Base-by-base conservation (phyloP, 1,139 yeast species). In the Kodamaea derodonti region DNA sequence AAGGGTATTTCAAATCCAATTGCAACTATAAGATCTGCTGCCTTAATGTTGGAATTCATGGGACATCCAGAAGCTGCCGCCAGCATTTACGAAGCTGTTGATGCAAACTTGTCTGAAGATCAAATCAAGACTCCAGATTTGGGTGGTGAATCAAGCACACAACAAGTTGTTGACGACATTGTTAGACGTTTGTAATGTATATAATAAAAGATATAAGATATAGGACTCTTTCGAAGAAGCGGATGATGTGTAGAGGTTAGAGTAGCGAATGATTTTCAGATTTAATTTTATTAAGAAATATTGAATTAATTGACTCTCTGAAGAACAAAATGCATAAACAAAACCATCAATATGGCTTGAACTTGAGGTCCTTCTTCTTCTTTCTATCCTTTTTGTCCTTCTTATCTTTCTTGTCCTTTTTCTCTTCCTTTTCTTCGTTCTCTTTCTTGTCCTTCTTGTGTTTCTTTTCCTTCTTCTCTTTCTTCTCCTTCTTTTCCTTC, bases 11-110 rank as follows among this genome's bases (percentile, higher is more conserved):
- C 97, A 41, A 92, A 92, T 75, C 98, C 98, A 47, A 80, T 92
- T 56, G 98, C 98, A 37, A 92, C 97, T 32, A 90, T 92, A 58
- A 83, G 98, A 69, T 92, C 97, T 20, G 82, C 97, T 39, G 98
- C 97, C 38, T 75, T 92, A 59, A 85, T 94, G 95, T 78, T 92
- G 63, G 97, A 92, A 67, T 90, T 90, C 71, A 79, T 92, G 80
- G 98, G 98, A 40, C 75, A 82, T 68, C 68, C 87, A 32, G 79
- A 81, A 49, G 87, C 96, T 38, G 97, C 98, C 41, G 88, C 95
- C 43, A 79, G 81, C 54, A 92, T 94, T 51, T 85, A 90, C 69
- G 78, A 76, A 53, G 98, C 98, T 35, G 97, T 92, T 37, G 97
- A 92, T 60, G 94, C 92, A 43, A 87, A 88, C 70, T 75, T 92